Conservation (phyloP, 148 eudicot species). For the Camellia lanceoleosa region DNA sequence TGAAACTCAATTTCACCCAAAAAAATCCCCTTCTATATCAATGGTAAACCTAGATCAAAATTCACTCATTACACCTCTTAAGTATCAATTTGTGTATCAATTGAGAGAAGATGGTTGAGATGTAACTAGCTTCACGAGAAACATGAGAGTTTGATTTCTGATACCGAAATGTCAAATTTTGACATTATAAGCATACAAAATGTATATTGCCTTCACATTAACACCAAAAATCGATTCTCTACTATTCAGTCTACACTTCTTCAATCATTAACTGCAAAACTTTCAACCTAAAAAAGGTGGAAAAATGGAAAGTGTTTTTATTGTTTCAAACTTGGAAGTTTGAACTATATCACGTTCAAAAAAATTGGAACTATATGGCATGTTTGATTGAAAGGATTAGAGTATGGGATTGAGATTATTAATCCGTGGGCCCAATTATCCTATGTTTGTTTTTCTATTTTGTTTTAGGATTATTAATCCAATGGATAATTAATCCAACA, state of each 20-base stretch:
- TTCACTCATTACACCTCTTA: neutral
- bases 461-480: too few relatives aligned
- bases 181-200: neutral
- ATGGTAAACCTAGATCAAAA: neutral
- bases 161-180: constrained; percentile 1
- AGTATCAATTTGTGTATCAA: neutral
- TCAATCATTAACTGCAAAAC: neutral
- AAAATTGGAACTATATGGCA: neutral
- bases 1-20: neutral
- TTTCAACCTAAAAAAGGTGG: neutral
- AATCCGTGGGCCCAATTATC: too few relatives aligned
- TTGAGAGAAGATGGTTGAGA: neutral
- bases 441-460: too few relatives aligned
- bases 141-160: neutral
- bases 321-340: neutral
- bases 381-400: too few relatives aligned
- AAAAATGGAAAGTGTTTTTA: neutral
- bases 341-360: neutral
- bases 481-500: too few relatives aligned
- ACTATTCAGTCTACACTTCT: neutral
- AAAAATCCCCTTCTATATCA: neutral
- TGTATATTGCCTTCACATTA: constrained; percentile 2
- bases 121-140: neutral
- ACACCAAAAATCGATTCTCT: constrained; percentile 9
- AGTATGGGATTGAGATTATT: too few relatives aligned